phyloP scores from a whole-genome alignment of 129 eudicot species.

The Lonicera japonica region DNA sequence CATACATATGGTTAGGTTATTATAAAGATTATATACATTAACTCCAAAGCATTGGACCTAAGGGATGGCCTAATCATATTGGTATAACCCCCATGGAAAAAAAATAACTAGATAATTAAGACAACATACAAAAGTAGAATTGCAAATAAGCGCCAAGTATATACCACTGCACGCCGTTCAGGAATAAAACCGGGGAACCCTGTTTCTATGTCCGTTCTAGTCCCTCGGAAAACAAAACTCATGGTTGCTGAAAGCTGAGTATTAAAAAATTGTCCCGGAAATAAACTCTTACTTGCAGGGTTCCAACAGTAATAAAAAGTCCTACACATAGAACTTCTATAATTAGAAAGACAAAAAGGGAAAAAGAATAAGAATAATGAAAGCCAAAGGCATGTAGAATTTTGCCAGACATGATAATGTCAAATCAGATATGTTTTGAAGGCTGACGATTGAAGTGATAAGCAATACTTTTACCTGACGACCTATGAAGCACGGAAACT shows the following conservation, averaged over 20 bases:
- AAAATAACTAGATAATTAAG: background rate
- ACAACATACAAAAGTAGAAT: background rate
- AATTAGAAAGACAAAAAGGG: conserved; percentile 1
- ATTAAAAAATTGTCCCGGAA: background rate
- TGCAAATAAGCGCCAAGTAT: background rate
- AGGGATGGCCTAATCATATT: too few relatives aligned
- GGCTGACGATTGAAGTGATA: too few relatives aligned
- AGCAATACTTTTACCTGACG: too few relatives aligned
- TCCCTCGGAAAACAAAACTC: conserved; percentile 93
- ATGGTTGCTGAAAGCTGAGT: conserved; percentile 29
- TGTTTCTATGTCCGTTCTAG: conserved; percentile 74
- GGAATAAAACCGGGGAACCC: conserved; percentile 79
- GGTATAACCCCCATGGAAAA: too few relatives aligned
- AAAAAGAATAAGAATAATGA: too few relatives aligned
- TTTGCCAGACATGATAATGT: too few relatives aligned
- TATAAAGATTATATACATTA: background rate
- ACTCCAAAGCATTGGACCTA: too few relatives aligned
- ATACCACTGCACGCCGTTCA: conserved; percentile 82
- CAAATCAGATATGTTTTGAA: too few relatives aligned
- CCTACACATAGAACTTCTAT: conserved; percentile 17
- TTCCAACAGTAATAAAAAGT: background rate
- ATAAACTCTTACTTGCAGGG: conserved; percentile 1
- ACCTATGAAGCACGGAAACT: too few relatives aligned
- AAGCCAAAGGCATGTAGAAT: too few relatives aligned
- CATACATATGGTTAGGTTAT: conserved; percentile 15